These are phyloP conservation scores for Paramecium sonneborni DNA, from an alignment of 73 alveolate species.

Conservation along the genomic window DNA sequence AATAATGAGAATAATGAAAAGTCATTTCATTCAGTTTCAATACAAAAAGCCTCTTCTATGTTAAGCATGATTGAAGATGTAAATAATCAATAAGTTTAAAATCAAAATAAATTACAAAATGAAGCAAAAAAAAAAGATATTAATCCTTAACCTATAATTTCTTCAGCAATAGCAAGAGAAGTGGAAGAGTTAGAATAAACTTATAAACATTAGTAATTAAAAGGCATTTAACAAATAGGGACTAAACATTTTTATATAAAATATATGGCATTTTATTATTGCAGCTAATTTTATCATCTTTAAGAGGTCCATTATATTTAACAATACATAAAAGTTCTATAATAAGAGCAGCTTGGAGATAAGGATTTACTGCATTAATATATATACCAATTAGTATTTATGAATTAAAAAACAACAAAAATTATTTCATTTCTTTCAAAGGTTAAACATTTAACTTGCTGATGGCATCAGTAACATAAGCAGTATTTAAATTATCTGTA, in stretches of 20 bases:
- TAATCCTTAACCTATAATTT: neutral
- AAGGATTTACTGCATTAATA: conserved; percentile 33
- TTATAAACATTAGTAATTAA: neutral
- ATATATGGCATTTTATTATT: neutral
- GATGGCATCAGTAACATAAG: neutral
- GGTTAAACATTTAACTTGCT: neutral
- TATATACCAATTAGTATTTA: conserved; percentile 1
- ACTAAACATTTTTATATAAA: neutral
- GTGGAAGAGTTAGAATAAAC: neutral
- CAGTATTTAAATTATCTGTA: neutral
- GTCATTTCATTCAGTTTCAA: neutral
- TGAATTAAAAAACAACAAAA: neutral
- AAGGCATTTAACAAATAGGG: neutral
- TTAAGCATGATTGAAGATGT: neutral
- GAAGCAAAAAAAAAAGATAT: neutral
- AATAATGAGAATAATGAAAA: conserved; percentile 7
- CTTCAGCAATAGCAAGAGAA: neutral
- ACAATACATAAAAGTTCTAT: neutral
- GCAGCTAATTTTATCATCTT: neutral
- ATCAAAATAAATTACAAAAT: neutral
- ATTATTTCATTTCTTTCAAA: neutral
- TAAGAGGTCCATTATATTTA: conserved; percentile 47
- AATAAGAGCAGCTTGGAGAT: conserved; percentile 46
- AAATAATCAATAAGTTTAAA: no score
- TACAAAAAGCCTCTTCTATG: neutral